Evolutionary conservation across 192 early-diverging fungal species (phyloP).

Genomic region (Rhizophagus sp.): DNA sequence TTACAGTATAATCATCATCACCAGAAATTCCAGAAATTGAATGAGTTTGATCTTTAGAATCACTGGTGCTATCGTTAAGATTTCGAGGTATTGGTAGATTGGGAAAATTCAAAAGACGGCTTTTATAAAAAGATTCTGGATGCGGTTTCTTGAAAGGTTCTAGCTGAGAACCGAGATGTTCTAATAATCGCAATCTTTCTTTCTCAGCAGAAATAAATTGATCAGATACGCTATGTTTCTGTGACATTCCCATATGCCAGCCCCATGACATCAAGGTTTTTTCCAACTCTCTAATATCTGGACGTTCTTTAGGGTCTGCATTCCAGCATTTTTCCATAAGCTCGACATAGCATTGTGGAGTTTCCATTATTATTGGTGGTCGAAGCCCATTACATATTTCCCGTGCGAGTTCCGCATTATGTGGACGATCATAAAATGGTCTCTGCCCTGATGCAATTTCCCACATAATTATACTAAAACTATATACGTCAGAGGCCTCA

Average conservation of each 20-base stretch:
- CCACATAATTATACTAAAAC: constrained; percentile 27
- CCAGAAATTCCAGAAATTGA: neutral
- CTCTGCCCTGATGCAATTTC: neutral
- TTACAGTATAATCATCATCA: neutral
- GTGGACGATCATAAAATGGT: neutral
- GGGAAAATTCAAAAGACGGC: neutral
- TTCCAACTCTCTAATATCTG: constrained; percentile 23
- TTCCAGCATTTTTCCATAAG: constrained; percentile 19
- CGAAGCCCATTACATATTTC: constrained; percentile 11
- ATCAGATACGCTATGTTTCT: constrained; percentile 5
- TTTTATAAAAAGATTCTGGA: constrained; percentile 2
- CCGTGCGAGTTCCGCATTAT: neutral
- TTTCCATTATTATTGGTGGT: neutral
- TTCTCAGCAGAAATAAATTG: constrained; percentile 23
- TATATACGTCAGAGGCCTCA: constrained; percentile 12
- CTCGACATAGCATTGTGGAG: constrained; percentile 2
- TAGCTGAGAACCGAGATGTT: neutral
- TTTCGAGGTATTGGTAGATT: neutral
- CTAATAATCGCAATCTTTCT: constrained; percentile 4
- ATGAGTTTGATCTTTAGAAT: neutral
- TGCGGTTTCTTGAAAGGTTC: neutral
- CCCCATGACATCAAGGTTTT: constrained; percentile 26
- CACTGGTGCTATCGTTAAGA: neutral
- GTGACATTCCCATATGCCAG: constrained; percentile 24
- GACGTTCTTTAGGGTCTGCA: constrained; percentile 1